These are phyloP conservation scores for Fusarium siculi DNA, from an alignment of 2,329 filamentous ascomycete genomes.

Conservation along the genomic window DNA sequence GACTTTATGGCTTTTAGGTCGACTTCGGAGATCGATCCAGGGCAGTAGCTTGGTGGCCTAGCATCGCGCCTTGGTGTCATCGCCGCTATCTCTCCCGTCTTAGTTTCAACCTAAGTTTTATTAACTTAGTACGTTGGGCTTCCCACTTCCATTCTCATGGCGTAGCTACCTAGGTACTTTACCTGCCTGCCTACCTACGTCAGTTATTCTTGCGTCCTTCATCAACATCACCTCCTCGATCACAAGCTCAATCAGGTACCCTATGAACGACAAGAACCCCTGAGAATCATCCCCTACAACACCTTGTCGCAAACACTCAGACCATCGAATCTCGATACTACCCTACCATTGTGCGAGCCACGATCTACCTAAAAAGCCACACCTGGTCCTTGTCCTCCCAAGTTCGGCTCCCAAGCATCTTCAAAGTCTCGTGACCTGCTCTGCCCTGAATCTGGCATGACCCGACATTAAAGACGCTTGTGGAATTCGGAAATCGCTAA, in stretches of 20 bases:
- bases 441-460: constrained; percentile 3
- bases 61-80: constrained; percentile 35
- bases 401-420: constrained; percentile 13
- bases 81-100: constrained; percentile 23
- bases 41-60: constrained; percentile 21
- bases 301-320: not conserved
- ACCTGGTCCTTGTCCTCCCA: constrained; percentile 32
- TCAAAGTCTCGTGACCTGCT: constrained; percentile 35
- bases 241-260: not conserved
- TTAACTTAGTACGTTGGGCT: not conserved
- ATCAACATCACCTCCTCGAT: constrained; percentile 23
- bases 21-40: constrained; percentile 11
- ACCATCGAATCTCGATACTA: not conserved
- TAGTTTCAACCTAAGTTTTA: constrained; percentile 24
- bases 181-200: not conserved
- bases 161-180: not conserved
- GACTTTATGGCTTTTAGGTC: constrained; percentile 5
- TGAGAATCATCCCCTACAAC: not conserved
- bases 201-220: constrained; percentile 24
- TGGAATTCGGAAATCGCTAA: constrained; percentile 22
- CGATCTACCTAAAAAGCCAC: constrained; percentile 17
- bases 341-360: constrained; percentile 19
- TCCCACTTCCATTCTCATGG: constrained; percentile 30
- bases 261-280: not conserved
- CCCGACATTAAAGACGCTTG: constrained; percentile 15